Conservation (phyloP, 139 green algal genomes). For the Astrephomene gubernaculifera region DNA sequence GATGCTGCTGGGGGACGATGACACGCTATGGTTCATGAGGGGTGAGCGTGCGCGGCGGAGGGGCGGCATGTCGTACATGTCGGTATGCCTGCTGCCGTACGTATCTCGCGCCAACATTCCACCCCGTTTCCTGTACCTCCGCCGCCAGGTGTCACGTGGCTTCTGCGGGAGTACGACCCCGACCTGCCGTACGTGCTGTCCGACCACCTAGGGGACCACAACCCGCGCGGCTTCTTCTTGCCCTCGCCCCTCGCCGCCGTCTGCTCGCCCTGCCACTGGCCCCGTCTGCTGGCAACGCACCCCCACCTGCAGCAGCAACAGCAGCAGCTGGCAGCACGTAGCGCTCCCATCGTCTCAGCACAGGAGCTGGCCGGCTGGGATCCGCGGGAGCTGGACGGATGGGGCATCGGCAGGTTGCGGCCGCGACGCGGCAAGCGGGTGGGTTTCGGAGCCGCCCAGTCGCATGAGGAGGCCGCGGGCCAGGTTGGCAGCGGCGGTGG, state of each 20-base stretch:
- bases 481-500: not conserved
- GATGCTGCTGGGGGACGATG: slow-evolving; percentile 41
- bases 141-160: not conserved
- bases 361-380: not conserved
- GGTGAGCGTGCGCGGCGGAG: slow-evolving; percentile 22
- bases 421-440: not conserved
- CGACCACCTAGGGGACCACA: slow-evolving; percentile 40
- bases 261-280: slow-evolving; percentile 40
- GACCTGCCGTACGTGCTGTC: slow-evolving; percentile 29
- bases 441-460: too few species aligned
- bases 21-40: slow-evolving; percentile 43
- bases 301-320: not conserved
- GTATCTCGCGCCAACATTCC: not conserved
- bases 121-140: not conserved
- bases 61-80: too few species aligned
- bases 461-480: too few species aligned
- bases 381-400: not conserved
- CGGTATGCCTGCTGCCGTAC: too few species aligned
- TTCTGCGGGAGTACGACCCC: slow-evolving; percentile 25
- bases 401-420: not conserved
- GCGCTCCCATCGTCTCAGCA: not conserved
- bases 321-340: not conserved
- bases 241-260: slow-evolving; percentile 33
- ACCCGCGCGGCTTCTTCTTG: slow-evolving; percentile 15
- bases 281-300: not conserved